These are phyloP conservation scores for Skeletonema marinoi DNA, from an alignment of 108 stramenopile species.

Conservation along the genomic window DNA sequence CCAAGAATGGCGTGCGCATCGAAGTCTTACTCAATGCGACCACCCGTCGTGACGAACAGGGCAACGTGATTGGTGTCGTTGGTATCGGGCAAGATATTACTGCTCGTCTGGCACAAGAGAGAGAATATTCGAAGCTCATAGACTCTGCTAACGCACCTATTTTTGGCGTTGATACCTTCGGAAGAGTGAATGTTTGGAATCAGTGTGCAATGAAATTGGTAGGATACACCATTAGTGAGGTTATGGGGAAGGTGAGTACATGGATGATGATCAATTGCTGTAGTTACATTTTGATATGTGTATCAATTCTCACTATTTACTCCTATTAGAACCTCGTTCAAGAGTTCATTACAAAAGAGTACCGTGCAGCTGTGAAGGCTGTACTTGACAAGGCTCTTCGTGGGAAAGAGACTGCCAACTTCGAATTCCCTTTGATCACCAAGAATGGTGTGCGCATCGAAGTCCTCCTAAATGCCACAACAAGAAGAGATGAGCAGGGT, in stretches of 20 bases:
- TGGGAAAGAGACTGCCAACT: conserved; percentile 59
- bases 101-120: no score
- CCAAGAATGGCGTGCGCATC: conserved; percentile 37
- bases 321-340: conserved; percentile 59
- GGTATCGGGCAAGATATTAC: no score
- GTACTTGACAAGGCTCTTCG: neutral
- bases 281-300: no score
- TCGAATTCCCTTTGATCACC: conserved; percentile 54
- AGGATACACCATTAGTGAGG: conserved; percentile 25
- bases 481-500: neutral
- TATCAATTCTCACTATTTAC: conserved; percentile 45
- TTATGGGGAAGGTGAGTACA: conserved; percentile 22
- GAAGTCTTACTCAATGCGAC: conserved; percentile 62
- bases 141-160: no score
- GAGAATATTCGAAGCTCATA: no score
- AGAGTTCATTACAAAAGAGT: conserved; percentile 64
- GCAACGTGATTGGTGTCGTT: no score
- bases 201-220: no score
- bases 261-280: conserved; percentile 76
- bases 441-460: conserved; percentile 41
- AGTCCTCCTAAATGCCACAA: conserved; percentile 59
- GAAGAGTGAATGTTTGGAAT: no score
- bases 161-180: no score
- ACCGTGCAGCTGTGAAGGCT: conserved; percentile 51
- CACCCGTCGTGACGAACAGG: neutral